These are phyloP conservation scores for Penstemon newberryi DNA, from an alignment of 257 asterid species.

Conservation along the genomic window DNA sequence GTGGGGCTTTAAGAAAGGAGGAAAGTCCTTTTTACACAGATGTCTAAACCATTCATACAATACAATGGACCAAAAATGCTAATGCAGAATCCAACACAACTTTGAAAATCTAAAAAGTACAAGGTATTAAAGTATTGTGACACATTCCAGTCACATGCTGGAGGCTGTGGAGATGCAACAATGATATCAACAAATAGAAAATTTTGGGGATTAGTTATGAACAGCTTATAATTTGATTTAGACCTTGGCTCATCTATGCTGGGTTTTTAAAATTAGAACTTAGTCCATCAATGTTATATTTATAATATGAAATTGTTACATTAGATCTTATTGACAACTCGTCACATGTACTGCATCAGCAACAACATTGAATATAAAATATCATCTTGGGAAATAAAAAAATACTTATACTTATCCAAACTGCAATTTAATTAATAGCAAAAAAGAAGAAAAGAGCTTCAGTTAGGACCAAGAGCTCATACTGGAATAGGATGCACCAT, in stretches of 20 bases:
- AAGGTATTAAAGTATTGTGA: conserved; percentile 1
- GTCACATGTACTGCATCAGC: conserved; percentile 15
- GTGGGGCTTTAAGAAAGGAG: background rate
- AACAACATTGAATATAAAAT: conserved; percentile 2
- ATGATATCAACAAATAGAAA: background rate
- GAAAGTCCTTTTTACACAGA: background rate
- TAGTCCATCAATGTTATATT: conserved; percentile 15
- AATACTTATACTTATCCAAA: conserved; percentile 10
- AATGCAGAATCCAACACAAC: conserved; percentile 8
- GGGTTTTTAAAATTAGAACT: background rate
- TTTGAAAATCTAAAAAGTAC: background rate
- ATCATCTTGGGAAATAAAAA: conserved; percentile 12
- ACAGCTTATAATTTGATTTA: background rate
- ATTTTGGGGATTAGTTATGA: background rate
- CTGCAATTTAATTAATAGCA: conserved; percentile 5
- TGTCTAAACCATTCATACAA: too few species aligned
- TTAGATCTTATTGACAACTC: conserved; percentile 12
- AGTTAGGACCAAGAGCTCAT: conserved; percentile 15
- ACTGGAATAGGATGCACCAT: conserved; percentile 10
- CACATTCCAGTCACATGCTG: background rate
- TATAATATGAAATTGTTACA: background rate
- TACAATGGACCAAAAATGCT: background rate
- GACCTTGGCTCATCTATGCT: background rate
- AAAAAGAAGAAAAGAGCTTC: conserved; percentile 7
- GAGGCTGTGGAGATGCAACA: conserved; percentile 2